phyloP scores from a whole-genome alignment of 495 filamentous ascomycete species.

The Neurospora sp. region DNA sequence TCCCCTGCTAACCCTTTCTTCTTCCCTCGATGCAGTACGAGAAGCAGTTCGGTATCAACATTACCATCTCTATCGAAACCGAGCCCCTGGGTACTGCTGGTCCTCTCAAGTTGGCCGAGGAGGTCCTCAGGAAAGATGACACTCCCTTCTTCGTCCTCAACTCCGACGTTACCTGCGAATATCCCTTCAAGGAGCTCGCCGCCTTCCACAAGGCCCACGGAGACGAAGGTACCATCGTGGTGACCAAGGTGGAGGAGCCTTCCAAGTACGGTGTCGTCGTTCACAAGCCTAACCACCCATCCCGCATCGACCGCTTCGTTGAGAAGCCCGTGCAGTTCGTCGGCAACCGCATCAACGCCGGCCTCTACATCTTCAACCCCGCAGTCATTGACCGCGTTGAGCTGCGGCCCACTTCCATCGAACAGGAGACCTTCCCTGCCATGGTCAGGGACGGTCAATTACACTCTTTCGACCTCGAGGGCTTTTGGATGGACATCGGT shows the following conservation, averaged over 20 bases:
- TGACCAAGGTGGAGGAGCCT: slow-evolving; percentile 98
- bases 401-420: slow-evolving; percentile 95
- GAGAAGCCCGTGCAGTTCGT: slow-evolving; percentile 99
- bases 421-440: slow-evolving; percentile 98
- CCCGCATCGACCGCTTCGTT: slow-evolving; percentile 96
- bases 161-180: slow-evolving; percentile 97
- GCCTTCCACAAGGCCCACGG: slow-evolving; percentile 88
- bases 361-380: slow-evolving; percentile 97
- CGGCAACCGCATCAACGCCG: slow-evolving; percentile 98
- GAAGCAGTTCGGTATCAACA: slow-evolving; percentile 79
- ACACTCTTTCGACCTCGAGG: slow-evolving; percentile 96
- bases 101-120: slow-evolving; percentile 90
- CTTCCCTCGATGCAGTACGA: slow-evolving; percentile 57
- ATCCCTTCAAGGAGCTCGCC: slow-evolving; percentile 83
- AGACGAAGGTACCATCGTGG: slow-evolving; percentile 94
- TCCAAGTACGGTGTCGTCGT: slow-evolving; percentile 99
- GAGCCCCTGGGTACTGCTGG: slow-evolving; percentile 95
- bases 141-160: slow-evolving; percentile 98
- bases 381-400: slow-evolving; percentile 86
- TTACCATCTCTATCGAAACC: slow-evolving; percentile 91
- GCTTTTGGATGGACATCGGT: slow-evolving; percentile 99
- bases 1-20: not conserved
- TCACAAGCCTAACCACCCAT: slow-evolving; percentile 87
- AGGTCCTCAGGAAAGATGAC: slow-evolving; percentile 87
- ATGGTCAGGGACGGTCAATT: slow-evolving; percentile 85